Conservation (phyloP, 179 eudicot species). For the Vitellaria paradoxa region DNA sequence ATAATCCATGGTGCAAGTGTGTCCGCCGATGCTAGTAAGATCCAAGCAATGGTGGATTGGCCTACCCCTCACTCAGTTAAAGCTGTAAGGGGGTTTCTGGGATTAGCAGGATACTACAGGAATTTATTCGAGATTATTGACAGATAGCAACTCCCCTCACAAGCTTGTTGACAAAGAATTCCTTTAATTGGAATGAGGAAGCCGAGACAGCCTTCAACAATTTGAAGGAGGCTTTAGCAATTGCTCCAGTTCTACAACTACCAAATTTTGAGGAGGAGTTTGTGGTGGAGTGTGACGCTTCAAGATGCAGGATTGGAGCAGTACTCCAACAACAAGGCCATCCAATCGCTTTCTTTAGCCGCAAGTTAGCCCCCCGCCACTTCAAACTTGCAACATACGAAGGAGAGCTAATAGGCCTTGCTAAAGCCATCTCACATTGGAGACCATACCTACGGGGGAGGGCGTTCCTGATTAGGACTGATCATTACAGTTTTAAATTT, state of each 20-base stretch:
- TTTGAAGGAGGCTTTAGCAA: background rate
- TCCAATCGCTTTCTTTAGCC: constrained; percentile 2
- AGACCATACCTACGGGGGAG: background rate
- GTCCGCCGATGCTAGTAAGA: background rate
- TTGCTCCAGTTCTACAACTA: background rate
- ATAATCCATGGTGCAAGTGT: background rate
- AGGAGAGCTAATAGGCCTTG: background rate
- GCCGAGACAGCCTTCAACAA: background rate
- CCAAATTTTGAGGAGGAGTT: background rate
- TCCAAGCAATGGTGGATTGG: background rate
- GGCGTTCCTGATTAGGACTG: background rate
- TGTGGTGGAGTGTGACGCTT: background rate
- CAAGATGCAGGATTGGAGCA: background rate
- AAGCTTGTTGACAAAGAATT: background rate
- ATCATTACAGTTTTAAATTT: background rate
- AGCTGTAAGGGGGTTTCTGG: background rate
- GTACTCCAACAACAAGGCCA: background rate
- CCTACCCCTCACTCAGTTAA: background rate
- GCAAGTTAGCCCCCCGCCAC: background rate
- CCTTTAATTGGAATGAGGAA: background rate
- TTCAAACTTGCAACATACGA: background rate
- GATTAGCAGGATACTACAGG: background rate
- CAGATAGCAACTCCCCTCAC: background rate
- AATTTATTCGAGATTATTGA: background rate
- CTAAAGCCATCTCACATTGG: constrained; percentile 5